A percentile compares a stretch with the other conserved stretches of the same genome.
Conservation (phyloP, 306 rosid species). For the Quillaja saponaria region DNA sequence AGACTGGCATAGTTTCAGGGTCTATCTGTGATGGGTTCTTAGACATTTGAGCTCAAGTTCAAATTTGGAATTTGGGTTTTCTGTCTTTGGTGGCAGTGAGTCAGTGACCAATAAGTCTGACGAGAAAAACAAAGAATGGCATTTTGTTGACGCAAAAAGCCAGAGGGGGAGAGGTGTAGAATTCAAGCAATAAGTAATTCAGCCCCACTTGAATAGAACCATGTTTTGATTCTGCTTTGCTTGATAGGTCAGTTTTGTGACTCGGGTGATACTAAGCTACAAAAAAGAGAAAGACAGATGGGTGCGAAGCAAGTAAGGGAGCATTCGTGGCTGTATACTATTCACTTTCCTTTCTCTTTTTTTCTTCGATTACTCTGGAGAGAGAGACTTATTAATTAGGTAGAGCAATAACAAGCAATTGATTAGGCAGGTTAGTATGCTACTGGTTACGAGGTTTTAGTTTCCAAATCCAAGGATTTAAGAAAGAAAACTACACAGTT, state of each 20-base stretch:
- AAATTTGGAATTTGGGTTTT: constrained; percentile 23
- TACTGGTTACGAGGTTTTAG: not conserved
- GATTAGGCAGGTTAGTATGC: no score
- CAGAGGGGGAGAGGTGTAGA: constrained; percentile 25
- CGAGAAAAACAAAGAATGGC: not conserved
- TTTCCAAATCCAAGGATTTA: not conserved
- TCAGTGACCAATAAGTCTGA: not conserved
- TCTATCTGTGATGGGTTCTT: constrained; percentile 31
- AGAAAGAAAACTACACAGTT: not conserved
- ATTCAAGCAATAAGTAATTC: constrained; percentile 36
- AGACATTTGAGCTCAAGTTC: constrained; percentile 45
- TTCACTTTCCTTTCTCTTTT: constrained; percentile 12
- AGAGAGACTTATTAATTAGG: not conserved
- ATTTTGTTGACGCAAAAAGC: constrained; percentile 27
- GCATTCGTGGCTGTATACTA: constrained; percentile 57
- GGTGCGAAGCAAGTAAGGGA: constrained; percentile 70
- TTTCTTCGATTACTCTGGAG: not conserved
- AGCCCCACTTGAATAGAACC: constrained; percentile 12
- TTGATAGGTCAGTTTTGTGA: constrained; percentile 56
- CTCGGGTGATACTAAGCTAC: constrained; percentile 21
- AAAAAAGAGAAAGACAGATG: constrained; percentile 35
- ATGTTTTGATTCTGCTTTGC: constrained; percentile 29
- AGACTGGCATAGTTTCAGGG: constrained; percentile 48
- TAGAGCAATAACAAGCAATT: not conserved
- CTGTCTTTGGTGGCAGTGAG: constrained; percentile 19